Evolutionary conservation across 257 asterid species (phyloP).

Genomic region (Agastache rugosa): DNA sequence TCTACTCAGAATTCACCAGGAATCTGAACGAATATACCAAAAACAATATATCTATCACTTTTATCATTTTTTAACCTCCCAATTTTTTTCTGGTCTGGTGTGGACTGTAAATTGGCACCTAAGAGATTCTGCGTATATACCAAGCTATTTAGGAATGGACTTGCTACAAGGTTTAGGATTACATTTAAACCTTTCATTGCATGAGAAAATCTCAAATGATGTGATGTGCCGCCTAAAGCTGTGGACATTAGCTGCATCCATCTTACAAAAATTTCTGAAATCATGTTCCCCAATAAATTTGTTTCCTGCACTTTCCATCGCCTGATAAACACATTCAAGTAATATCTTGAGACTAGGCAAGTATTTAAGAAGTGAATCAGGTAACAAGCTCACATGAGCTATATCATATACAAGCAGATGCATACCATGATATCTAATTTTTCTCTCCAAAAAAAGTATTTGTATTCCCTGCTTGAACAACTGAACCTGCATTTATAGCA

Average conservation of each 20-base stretch:
- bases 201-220: slow-evolving; percentile 64
- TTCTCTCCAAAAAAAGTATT: slow-evolving; percentile 91
- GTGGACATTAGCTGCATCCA: slow-evolving; percentile 95
- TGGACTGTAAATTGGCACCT: slow-evolving; percentile 14
- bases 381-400: slow-evolving; percentile 23
- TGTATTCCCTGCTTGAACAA: slow-evolving; percentile 89
- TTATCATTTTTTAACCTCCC: not conserved
- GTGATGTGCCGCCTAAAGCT: slow-evolving; percentile 69
- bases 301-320: slow-evolving; percentile 82
- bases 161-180: slow-evolving; percentile 27
- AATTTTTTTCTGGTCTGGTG: not conserved
- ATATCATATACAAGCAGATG: slow-evolving; percentile 30
- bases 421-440: slow-evolving; percentile 68
- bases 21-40: slow-evolving; percentile 25
- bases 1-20: not conserved
- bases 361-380: slow-evolving; percentile 22
- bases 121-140: slow-evolving; percentile 2
- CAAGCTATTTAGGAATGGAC: not conserved
- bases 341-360: slow-evolving; percentile 28
- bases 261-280: slow-evolving; percentile 97
- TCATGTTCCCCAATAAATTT: slow-evolving; percentile 93
- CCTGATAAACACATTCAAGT: slow-evolving; percentile 50
- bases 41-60: slow-evolving; percentile 4
- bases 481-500: slow-evolving; percentile 73
- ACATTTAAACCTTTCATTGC: slow-evolving; percentile 70